Conservation (phyloP, 2,329 filamentous ascomycete genomes). For the Aureobasidium melanogenum region DNA sequence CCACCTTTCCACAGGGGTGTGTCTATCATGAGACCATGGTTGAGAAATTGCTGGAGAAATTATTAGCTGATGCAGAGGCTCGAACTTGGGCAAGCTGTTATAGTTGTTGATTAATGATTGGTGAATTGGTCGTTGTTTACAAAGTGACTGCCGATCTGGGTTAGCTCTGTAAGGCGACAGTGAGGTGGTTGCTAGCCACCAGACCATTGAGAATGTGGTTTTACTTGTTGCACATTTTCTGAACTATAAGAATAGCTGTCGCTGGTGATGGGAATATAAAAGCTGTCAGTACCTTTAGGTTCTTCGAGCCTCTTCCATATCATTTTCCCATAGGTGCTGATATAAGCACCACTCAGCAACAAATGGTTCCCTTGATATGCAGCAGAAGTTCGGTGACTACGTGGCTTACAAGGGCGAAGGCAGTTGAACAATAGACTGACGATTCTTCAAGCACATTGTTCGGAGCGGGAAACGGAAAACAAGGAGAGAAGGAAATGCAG, state of each 20-base stretch:
- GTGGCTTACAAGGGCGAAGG: neutral
- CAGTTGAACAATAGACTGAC: neutral
- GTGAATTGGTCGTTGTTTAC: neutral
- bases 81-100: neutral
- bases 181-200: neutral
- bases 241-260: too few relatives aligned
- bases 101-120: neutral
- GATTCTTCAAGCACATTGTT: neutral
- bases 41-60: neutral
- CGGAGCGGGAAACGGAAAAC: neutral
- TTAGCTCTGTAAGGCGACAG: neutral
- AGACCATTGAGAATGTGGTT: neutral
- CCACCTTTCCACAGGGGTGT: neutral
- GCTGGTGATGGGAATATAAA: too few relatives aligned
- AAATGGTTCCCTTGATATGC: neutral
- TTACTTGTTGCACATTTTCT: neutral
- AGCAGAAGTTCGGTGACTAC: neutral
- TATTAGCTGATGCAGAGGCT: neutral
- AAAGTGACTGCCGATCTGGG: neutral
- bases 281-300: too few relatives aligned
- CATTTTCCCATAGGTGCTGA: neutral
- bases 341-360: neutral
- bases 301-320: neutral
- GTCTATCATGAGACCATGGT: neutral
- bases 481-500: neutral